Evolutionary conservation across 306 rosid genomes (phyloP).

Genomic region (Glycine latifolia): DNA sequence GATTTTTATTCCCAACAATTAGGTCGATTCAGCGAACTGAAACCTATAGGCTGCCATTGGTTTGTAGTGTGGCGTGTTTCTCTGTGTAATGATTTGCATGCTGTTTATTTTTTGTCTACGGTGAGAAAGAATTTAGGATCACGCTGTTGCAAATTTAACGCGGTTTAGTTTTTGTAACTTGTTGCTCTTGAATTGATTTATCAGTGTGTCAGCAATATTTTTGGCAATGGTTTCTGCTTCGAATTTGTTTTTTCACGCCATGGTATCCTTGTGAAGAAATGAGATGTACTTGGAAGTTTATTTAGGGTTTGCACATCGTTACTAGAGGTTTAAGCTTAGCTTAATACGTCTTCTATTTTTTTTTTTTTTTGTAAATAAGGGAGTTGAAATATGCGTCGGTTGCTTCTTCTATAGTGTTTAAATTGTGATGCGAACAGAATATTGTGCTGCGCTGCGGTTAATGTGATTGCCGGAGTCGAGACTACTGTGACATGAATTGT

Average conservation of each 20-base stretch:
- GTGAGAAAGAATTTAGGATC: slow-evolving; percentile 4
- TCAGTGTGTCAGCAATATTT: background rate
- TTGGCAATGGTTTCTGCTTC: slow-evolving; percentile 4
- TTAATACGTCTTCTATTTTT: background rate
- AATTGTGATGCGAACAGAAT: background rate
- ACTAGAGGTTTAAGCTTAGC: background rate
- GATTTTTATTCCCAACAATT: background rate
- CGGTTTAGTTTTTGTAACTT: background rate
- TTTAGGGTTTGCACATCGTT: slow-evolving; percentile 22
- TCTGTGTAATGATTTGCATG: background rate
- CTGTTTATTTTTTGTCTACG: background rate
- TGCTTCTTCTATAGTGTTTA: background rate
- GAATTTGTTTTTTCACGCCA: background rate
- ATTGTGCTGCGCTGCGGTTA: too few species aligned
- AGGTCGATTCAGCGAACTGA: slow-evolving; percentile 12
- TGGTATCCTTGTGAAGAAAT: slow-evolving; percentile 13
- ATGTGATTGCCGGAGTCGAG: background rate
- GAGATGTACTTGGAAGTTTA: background rate
- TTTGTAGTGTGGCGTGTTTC: background rate
- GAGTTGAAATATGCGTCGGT: background rate
- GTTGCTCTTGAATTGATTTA: slow-evolving; percentile 24
- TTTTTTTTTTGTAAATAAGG: background rate
- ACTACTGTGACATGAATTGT: background rate
- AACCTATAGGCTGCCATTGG: slow-evolving; percentile 5
- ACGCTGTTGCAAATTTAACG: slow-evolving; percentile 5